These are phyloP conservation scores for Termitomyces sp. DNA, from an alignment of 768 basidiomycete genomes.

Conservation along the genomic window DNA sequence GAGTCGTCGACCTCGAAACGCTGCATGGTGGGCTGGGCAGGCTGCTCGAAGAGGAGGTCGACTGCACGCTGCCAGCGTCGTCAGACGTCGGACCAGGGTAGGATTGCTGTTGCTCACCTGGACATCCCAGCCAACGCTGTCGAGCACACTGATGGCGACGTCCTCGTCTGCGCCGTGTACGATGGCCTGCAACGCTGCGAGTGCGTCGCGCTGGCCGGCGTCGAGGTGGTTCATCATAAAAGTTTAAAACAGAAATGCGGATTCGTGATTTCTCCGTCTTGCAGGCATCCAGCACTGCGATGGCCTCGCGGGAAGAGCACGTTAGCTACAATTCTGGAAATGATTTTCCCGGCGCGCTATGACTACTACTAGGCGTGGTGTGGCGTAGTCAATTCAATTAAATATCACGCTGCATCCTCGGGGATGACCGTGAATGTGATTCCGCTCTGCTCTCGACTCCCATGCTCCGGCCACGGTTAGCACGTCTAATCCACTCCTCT, in stretches of 20 bases:
- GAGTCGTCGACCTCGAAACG: conserved; percentile 51
- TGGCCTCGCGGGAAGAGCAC: too few relatives aligned
- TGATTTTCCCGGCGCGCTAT: too few relatives aligned
- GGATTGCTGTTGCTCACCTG: conserved; percentile 36
- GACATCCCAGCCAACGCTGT: conserved; percentile 67
- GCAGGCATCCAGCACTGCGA: not conserved
- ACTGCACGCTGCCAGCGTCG: conserved; percentile 44
- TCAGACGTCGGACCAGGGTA: not conserved
- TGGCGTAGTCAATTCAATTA: too few relatives aligned
- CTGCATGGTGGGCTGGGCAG: conserved; percentile 20
- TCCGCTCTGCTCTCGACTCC: not conserved
- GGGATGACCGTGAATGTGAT: not conserved
- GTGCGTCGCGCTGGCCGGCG: conserved; percentile 19
- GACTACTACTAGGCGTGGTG: too few relatives aligned
- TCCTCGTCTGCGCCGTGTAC: conserved; percentile 59
- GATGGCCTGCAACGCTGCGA: conserved; percentile 48
- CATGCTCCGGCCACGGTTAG: conserved; percentile 13
- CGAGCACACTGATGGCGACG: conserved; percentile 52
- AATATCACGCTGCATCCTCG: too few relatives aligned
- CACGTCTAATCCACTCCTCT: conserved; percentile 12
- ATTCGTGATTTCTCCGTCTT: not conserved
- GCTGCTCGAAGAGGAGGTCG: conserved; percentile 49
- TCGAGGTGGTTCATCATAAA: conserved; percentile 16
- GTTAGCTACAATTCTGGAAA: too few relatives aligned
- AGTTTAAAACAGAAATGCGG: not conserved